These are phyloP conservation scores for Globisporangium yorkense DNA, from an alignment of 352 stramenopile genomes.

Conservation along the genomic window DNA sequence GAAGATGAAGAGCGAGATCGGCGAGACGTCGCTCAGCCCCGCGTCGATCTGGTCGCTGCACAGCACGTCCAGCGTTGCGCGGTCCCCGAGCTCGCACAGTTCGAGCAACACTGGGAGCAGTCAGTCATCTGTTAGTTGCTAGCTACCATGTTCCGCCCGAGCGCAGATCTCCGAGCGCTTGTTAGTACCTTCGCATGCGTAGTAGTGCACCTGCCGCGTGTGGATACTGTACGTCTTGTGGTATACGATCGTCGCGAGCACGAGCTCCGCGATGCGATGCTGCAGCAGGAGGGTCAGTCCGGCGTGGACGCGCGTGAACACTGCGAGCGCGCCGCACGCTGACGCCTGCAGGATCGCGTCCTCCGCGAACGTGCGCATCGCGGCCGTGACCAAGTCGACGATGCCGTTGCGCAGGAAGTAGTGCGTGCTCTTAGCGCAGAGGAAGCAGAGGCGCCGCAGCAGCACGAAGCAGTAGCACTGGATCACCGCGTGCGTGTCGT, in stretches of 20 bases:
- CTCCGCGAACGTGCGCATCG: conserved; percentile 63
- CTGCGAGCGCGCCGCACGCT: conserved; percentile 64
- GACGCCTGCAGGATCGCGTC: conserved; percentile 78
- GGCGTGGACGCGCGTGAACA: conserved; percentile 55
- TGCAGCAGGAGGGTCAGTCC: conserved; percentile 49
- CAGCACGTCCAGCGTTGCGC: conserved; percentile 42
- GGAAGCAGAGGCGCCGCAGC: conserved; percentile 61
- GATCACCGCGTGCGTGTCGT: conserved; percentile 64
- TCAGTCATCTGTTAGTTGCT: neutral
- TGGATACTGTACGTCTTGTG: conserved; percentile 82
- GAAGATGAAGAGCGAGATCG: conserved; percentile 67
- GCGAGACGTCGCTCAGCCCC: conserved; percentile 35
- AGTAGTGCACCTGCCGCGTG: conserved; percentile 81
- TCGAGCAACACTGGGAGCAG: conserved; percentile 47
- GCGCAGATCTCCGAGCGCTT: no score
- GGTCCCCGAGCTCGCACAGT: conserved; percentile 63
- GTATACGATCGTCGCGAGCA: conserved; percentile 62
- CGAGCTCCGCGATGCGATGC: conserved; percentile 45
- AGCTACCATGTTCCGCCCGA: no score
- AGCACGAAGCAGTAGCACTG: conserved; percentile 80
- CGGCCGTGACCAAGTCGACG: conserved; percentile 38
- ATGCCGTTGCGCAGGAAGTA: conserved; percentile 49
- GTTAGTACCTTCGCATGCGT: conserved; percentile 58
- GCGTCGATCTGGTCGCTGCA: conserved; percentile 23
- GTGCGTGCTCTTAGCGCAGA: conserved; percentile 57